Conservation (phyloP, 108 stramenopile species). For the Seminavis robusta region DNA sequence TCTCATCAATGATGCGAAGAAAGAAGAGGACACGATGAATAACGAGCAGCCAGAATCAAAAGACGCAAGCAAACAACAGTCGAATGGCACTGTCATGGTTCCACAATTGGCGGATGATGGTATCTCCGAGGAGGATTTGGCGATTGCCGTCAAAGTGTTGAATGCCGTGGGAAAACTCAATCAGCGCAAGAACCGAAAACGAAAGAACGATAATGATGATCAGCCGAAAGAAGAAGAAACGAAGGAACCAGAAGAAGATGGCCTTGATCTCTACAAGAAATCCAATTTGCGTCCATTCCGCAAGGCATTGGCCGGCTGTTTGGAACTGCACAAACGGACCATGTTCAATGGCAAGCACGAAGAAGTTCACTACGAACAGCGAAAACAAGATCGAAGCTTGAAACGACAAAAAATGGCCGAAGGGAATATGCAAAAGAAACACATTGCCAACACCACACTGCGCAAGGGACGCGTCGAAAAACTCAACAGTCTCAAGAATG, state of each 20-base stretch:
- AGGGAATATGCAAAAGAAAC: conserved; percentile 51
- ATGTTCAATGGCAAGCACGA: conserved; percentile 66
- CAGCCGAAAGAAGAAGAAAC: background rate
- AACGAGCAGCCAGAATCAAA: too few species aligned
- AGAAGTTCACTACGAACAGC: conserved; percentile 39
- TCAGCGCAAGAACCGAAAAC: conserved; percentile 10
- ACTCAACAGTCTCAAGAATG: conserved; percentile 48
- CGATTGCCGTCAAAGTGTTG: conserved; percentile 50
- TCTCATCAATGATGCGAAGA: too few species aligned
- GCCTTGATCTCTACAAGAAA: conserved; percentile 37
- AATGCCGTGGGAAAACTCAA: conserved; percentile 43
- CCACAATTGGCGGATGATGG: conserved; percentile 24
- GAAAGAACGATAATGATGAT: conserved; percentile 7
- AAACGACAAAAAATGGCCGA: conserved; percentile 77
- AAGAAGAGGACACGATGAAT: too few species aligned
- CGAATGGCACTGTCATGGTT: too few species aligned
- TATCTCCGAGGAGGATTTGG: conserved; percentile 40
- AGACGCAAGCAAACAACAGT: too few species aligned
- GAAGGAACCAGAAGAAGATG: conserved; percentile 16
- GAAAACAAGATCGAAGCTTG: conserved; percentile 34
- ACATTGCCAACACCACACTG: conserved; percentile 64
- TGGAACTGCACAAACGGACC: conserved; percentile 52
- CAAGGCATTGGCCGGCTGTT: conserved; percentile 59
- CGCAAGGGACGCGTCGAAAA: conserved; percentile 65
- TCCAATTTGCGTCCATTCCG: conserved; percentile 63